These are phyloP conservation scores for Pythium sp. DNA, from an alignment of 352 stramenopile genomes.

Conservation along the genomic window DNA sequence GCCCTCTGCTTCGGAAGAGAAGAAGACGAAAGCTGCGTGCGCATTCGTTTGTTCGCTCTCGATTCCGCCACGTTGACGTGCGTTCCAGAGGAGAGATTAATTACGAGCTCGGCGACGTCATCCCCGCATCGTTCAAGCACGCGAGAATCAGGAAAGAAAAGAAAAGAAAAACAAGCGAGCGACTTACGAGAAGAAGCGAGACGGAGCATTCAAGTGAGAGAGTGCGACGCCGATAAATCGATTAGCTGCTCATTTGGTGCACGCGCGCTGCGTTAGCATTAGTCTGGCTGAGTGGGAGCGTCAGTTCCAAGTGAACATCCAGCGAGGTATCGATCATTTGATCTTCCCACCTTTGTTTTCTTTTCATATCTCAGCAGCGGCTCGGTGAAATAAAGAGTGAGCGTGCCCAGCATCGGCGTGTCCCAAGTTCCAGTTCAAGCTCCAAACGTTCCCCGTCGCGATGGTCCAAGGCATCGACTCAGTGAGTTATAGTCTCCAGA, in stretches of 20 bases:
- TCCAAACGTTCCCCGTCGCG: not conserved
- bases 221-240: not conserved
- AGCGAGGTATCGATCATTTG: not conserved
- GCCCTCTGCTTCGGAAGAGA: not conserved
- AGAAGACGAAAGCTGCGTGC: not conserved
- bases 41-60: not conserved
- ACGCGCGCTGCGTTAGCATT: not conserved
- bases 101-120: not conserved
- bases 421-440: not conserved
- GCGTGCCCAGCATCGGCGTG: not conserved
- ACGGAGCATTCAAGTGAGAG: not conserved
- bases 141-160: not conserved
- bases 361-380: not conserved
- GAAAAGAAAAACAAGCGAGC: not conserved
- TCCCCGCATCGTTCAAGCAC: too few species aligned
- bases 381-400: not conserved
- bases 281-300: not conserved
- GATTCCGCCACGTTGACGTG: not conserved
- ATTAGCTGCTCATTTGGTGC: not conserved
- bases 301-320: not conserved
- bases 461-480: not conserved
- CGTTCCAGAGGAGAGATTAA: not conserved
- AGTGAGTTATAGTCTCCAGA: slow-evolving; percentile 3
- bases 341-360: not conserved
- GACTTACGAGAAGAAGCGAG: not conserved